phyloP scores from a whole-genome alignment of 2,329 filamentous ascomycete genomes.

The Xylariaceae sp. region DNA sequence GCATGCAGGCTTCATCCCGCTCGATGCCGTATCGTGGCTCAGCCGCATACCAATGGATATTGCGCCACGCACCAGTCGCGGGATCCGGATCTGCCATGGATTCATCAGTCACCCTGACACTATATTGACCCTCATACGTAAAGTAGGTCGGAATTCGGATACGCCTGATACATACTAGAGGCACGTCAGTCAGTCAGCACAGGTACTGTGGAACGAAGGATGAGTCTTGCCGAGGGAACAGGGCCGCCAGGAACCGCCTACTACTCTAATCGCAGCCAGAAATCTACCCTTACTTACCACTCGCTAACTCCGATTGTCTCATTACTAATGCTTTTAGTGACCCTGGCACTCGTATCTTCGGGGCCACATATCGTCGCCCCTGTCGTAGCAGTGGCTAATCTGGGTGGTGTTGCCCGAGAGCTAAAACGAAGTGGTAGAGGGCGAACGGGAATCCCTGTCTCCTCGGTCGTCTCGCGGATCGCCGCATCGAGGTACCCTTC shows the following conservation, averaged over 20 bases:
- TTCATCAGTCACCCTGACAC: slow-evolving; percentile 11
- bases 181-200: slow-evolving; percentile 6
- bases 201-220: neutral
- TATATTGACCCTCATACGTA: neutral
- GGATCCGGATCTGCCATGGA: slow-evolving; percentile 28
- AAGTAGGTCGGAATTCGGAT: neutral
- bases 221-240: neutral
- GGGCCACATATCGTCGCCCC: slow-evolving; percentile 17
- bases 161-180: slow-evolving; percentile 22
- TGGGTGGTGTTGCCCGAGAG: slow-evolving; percentile 39
- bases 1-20: slow-evolving; percentile 28
- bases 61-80: slow-evolving; percentile 28
- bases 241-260: slow-evolving; percentile 1
- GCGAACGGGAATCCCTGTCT: slow-evolving; percentile 40
- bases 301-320: slow-evolving; percentile 30
- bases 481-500: slow-evolving; percentile 40
- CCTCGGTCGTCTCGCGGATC: slow-evolving; percentile 44
- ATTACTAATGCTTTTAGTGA: slow-evolving; percentile 27
- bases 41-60: slow-evolving; percentile 28
- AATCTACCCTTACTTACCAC: slow-evolving; percentile 23
- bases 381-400: slow-evolving; percentile 10
- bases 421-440: slow-evolving; percentile 38
- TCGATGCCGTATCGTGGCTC: slow-evolving; percentile 21
- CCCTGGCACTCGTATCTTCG: slow-evolving; percentile 25
- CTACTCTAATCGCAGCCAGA: neutral